A percentile compares a stretch with the other conserved stretches of the same genome.
These are phyloP conservation scores for Russula lepida DNA, from an alignment of 768 basidiomycete genomes.

Conservation along the genomic window DNA sequence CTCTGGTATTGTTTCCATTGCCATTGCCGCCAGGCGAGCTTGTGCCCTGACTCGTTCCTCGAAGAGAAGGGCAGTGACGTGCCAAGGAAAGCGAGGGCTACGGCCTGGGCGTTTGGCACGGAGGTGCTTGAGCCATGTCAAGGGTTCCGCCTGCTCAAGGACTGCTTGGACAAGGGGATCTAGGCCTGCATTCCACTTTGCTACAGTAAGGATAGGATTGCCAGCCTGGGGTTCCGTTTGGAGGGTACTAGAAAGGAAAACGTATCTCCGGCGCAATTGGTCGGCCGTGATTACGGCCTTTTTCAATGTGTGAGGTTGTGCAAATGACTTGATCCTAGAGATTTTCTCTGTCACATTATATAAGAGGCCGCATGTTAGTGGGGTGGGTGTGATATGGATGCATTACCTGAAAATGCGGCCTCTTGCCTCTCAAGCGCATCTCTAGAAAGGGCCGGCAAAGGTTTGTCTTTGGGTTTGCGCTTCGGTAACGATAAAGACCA, in stretches of 20 bases:
- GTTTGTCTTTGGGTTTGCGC: constrained; percentile 52
- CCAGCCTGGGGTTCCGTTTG: constrained; percentile 28
- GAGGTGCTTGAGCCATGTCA: constrained; percentile 65
- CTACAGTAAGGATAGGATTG: constrained; percentile 40
- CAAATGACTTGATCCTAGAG: constrained; percentile 40
- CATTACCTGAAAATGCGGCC: constrained; percentile 45
- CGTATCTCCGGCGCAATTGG: constrained; percentile 60
- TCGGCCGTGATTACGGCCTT: constrained; percentile 58
- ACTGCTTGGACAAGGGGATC: constrained; percentile 39
- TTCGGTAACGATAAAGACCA: constrained; percentile 55
- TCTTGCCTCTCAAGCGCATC: constrained; percentile 52
- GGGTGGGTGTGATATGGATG: background rate
- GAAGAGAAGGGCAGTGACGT: constrained; percentile 58
- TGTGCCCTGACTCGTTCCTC: constrained; percentile 54
- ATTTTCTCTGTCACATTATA: constrained; percentile 43
- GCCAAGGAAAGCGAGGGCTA: constrained; percentile 42
- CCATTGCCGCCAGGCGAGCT: constrained; percentile 30
- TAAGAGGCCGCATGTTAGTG: background rate
- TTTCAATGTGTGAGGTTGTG: constrained; percentile 45
- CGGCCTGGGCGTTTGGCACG: constrained; percentile 38
- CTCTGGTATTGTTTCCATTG: constrained; percentile 41
- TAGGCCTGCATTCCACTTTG: constrained; percentile 54
- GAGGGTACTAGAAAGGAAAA: constrained; percentile 38
- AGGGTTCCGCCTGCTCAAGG: constrained; percentile 57
- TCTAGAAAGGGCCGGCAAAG: constrained; percentile 35